Evolutionary conservation across 1,284 basidiomycete species (phyloP).

Genomic region (Baeospora myosura): DNA sequence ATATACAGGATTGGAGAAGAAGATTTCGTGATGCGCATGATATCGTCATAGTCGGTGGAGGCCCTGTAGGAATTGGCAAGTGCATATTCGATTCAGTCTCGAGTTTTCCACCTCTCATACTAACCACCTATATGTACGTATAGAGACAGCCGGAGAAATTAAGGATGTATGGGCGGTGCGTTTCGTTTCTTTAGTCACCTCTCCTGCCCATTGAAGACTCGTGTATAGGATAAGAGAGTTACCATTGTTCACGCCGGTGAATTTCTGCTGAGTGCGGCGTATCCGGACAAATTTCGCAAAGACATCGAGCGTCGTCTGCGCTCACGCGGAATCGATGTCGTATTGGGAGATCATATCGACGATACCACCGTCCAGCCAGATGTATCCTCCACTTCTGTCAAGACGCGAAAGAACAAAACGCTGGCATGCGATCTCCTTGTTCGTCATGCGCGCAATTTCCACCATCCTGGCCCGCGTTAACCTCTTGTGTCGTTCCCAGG

Average conservation of each 20-base stretch:
- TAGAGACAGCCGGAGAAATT: neutral
- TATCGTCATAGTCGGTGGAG: neutral
- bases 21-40: neutral
- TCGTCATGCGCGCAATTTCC: neutral
- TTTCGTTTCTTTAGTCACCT: neutral
- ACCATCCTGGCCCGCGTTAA: neutral
- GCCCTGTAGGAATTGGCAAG: neutral
- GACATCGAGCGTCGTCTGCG: neutral
- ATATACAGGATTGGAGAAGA: neutral
- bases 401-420: neutral
- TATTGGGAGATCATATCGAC: neutral
- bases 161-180: neutral
- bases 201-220: no score
- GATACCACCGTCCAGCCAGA: no score
- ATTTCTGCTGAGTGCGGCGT: neutral
- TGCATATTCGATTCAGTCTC: no score
- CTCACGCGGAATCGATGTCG: neutral
- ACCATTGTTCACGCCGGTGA: neutral
- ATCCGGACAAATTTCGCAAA: neutral
- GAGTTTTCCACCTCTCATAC: neutral
- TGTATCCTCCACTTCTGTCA: neutral
- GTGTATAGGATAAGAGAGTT: neutral
- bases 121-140: neutral
- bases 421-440: neutral
- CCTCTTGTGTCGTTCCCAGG: no score